These are phyloP conservation scores for Erodium texanum DNA, from an alignment of 441 rosid genomes.

Conservation along the genomic window DNA sequence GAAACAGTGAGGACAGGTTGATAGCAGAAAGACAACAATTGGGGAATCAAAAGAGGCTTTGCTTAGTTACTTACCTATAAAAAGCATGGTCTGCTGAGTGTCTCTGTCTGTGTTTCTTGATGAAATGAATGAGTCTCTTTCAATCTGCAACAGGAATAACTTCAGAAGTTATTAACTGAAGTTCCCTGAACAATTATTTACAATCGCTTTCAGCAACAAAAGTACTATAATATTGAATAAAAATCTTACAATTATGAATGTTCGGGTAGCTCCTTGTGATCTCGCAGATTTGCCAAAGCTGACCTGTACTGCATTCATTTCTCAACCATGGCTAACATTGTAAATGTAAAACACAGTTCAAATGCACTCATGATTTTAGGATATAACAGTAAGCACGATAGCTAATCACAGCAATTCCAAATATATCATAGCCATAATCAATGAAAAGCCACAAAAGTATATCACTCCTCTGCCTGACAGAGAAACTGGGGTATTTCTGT, in stretches of 20 bases:
- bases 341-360: neutral
- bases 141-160: neutral
- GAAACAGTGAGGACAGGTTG: too few relatives aligned
- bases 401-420: neutral
- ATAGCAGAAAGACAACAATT: too few relatives aligned
- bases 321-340: neutral
- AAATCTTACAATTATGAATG: neutral
- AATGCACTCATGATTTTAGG: neutral
- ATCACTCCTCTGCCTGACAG: neutral
- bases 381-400: neutral
- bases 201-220: too few relatives aligned
- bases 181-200: too few relatives aligned
- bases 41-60: neutral
- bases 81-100: neutral
- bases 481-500: neutral
- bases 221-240: too few relatives aligned
- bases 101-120: neutral
- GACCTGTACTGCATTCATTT: neutral
- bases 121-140: slow-evolving; percentile 2
- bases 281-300: neutral
- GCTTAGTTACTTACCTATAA: slow-evolving; percentile 1
- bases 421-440: neutral
- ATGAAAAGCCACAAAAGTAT: neutral
- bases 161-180: too few relatives aligned
- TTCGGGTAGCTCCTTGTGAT: neutral